phyloP scores from a whole-genome alignment of 495 filamentous ascomycete genomes.

The Peziza echinospora region DNA sequence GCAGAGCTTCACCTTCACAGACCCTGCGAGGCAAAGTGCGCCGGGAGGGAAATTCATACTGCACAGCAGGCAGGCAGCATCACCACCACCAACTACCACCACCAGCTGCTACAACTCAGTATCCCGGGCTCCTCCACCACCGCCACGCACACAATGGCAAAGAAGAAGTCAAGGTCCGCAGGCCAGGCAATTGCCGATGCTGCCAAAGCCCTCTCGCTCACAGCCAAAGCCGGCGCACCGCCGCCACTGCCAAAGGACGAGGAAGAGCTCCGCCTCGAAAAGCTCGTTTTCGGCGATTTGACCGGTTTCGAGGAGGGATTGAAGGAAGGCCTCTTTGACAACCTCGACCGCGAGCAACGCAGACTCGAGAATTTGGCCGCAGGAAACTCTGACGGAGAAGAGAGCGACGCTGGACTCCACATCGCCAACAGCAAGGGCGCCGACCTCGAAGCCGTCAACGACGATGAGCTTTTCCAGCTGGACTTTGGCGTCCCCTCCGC shows the following conservation, averaged over 20 bases:
- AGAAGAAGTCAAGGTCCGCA: background rate
- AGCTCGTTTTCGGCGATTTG: slow-evolving; percentile 65
- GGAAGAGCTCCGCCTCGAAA: slow-evolving; percentile 64
- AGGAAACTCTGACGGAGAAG: slow-evolving; percentile 1
- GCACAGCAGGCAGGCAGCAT: no score
- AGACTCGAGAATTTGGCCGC: slow-evolving; percentile 19
- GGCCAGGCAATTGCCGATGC: background rate
- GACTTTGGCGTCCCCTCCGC: background rate
- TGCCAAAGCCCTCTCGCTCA: background rate
- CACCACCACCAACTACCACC: no score
- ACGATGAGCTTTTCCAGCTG: slow-evolving; percentile 11
- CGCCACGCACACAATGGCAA: background rate
- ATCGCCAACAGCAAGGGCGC: no score
- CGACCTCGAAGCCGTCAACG: slow-evolving; percentile 12
- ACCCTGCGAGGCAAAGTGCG: no score
- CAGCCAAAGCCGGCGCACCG: background rate
- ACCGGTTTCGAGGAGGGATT: slow-evolving; percentile 49
- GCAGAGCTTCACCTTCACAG: no score
- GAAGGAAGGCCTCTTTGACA: slow-evolving; percentile 22
- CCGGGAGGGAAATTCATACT: no score
- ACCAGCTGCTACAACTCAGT: no score
- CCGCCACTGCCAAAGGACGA: slow-evolving; percentile 36
- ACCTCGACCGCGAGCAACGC: slow-evolving; percentile 13
- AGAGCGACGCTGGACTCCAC: background rate
- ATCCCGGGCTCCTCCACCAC: no score